Evolutionary conservation across 2,329 filamentous ascomycete genomes (phyloP).

Genomic region (Elsinoe ampelina): DNA sequence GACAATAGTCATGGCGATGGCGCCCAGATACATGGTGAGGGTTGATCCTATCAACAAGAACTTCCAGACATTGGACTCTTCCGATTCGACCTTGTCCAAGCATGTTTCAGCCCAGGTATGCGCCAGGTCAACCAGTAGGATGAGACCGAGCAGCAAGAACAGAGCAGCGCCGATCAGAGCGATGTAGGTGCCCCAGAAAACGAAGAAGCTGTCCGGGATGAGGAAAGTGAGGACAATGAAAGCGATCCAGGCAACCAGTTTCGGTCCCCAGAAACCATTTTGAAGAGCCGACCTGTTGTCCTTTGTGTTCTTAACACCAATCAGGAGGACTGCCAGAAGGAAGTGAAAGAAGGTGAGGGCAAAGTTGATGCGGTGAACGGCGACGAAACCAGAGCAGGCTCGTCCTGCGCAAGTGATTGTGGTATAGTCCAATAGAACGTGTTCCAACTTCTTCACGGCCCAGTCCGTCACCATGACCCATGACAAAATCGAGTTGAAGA

Average conservation of each 20-base stretch:
- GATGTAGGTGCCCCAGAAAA: constrained; percentile 92
- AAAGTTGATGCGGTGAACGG: constrained; percentile 96
- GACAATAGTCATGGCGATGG: constrained; percentile 85
- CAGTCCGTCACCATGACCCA: constrained; percentile 99
- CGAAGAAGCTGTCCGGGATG: constrained; percentile 89
- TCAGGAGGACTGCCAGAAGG: constrained; percentile 69
- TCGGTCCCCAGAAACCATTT: constrained; percentile 98
- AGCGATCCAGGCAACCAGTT: constrained; percentile 78
- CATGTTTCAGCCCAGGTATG: constrained; percentile 98
- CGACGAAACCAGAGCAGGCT: constrained; percentile 89
- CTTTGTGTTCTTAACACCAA: constrained; percentile 80
- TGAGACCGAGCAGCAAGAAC: constrained; percentile 84
- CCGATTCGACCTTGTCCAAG: constrained; percentile 82
- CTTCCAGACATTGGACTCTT: constrained; percentile 77
- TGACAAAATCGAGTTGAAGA: constrained; percentile 91
- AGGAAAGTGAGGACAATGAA: constrained; percentile 88
- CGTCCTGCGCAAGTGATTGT: constrained; percentile 86
- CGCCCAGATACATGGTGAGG: constrained; percentile 83
- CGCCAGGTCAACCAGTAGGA: constrained; percentile 87
- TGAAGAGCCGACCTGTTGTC: constrained; percentile 81
- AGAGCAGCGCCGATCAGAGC: constrained; percentile 80
- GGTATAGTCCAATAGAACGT: constrained; percentile 89
- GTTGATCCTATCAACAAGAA: constrained; percentile 84
- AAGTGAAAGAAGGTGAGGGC: constrained; percentile 90
- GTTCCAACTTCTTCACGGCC: constrained; percentile 92